Conservation (phyloP, 352 stramenopile species). For the Pythium biforme region DNA sequence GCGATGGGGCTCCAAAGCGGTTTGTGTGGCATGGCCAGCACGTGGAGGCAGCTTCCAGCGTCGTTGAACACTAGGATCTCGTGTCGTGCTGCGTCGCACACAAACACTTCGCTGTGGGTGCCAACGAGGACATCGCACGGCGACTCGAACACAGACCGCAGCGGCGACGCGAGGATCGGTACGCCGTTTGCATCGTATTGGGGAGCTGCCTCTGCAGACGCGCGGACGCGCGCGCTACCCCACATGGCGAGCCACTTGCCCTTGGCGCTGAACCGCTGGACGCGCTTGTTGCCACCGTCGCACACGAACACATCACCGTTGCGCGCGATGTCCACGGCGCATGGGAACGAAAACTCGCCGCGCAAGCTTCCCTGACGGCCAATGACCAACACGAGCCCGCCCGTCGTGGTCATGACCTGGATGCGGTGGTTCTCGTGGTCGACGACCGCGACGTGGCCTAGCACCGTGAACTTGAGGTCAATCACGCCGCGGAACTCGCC, state of each 20-base stretch:
- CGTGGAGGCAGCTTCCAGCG: conserved; percentile 37
- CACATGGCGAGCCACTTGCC: conserved; percentile 42
- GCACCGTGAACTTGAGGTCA: conserved; percentile 50
- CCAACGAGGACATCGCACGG: conserved; percentile 31
- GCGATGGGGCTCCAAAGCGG: conserved; percentile 28
- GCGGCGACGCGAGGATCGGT: not conserved
- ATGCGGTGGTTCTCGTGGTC: conserved; percentile 61
- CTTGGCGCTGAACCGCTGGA: conserved; percentile 51
- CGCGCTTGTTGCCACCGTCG: conserved; percentile 57
- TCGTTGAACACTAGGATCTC: conserved; percentile 48
- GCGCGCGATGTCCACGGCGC: conserved; percentile 37
- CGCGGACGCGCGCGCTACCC: conserved; percentile 33
- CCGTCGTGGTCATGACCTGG: conserved; percentile 50
- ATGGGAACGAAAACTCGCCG: conserved; percentile 37
- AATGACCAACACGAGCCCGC: conserved; percentile 37
- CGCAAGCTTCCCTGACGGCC: conserved; percentile 33
- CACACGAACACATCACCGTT: conserved; percentile 59
- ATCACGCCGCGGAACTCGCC: conserved; percentile 51
- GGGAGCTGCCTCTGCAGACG: not conserved
- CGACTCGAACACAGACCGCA: conserved; percentile 34
- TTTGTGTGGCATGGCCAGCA: conserved; percentile 20
- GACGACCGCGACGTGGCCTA: conserved; percentile 50
- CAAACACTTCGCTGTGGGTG: conserved; percentile 36
- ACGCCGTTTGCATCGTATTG: conserved; percentile 23
- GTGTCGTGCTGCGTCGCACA: conserved; percentile 36